Base-by-base conservation (phyloP, 257 asterid species). In the Asclepias syriaca region DNA sequence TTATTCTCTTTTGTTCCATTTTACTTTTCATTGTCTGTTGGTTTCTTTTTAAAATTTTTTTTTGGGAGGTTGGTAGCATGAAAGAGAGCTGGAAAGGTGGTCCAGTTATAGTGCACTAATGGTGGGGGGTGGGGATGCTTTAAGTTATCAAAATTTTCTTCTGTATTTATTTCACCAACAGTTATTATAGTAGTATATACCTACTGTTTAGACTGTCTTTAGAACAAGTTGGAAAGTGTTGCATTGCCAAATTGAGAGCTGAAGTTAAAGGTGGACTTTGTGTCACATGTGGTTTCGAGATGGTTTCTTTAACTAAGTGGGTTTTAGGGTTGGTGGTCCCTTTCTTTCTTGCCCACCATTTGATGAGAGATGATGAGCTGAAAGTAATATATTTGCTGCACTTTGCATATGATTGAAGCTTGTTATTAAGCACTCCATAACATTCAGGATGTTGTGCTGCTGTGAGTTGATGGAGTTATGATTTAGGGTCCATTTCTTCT, bases 261-360 rank as follows among this genome's bases (percentile, higher is more conserved):
- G 21, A 57, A 72, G 40, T 37, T 15, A 58, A 49, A 50, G 32
- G 37, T 73, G 60, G 7, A 72, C 19, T 59, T 65, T 66, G 71
- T 76, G 71, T 56, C 46, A 72, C 83, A 72, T 79, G 73, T 70
- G 78, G 49, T 73, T 64, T 49, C 75, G 50, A 45, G 57, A 19
- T 72, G 56, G 46, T 60, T 12, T 29, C 34, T 29, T 2, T 27
- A 48, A 40, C 48, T 34, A 27, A 40, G 60, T 46, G 21, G n/a
- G 63, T 32, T 70, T 75, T 75, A 45, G 57, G 84, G 84, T 34
- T 84, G 65, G 85, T 85, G 87, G 90, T 85, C 92, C 84, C 81
- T 71, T 43, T 73, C 22, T 54, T 60, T 58, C 55, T 72, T 71
- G 77, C 70, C 50, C 58, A 70, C 58, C 75, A 54, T 61, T 34